Percentiles rank a stretch among this genome's conserved stretches.
Conservation (phyloP, 176 grass and related monocot species). For the Saccharum officinarum region DNA sequence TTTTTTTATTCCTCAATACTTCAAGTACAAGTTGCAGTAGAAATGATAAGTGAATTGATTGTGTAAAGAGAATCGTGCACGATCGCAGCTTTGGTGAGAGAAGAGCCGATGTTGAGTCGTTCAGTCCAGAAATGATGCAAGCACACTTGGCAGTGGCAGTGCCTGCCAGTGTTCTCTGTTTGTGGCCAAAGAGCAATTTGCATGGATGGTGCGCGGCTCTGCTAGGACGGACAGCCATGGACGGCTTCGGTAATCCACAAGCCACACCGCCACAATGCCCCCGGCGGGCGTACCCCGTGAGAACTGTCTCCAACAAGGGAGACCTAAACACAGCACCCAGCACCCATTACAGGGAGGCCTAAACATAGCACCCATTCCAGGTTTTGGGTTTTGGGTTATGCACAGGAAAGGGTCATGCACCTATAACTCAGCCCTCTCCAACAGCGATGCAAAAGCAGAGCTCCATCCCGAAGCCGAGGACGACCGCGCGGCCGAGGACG, state of each 20-base stretch:
- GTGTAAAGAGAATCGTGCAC: neutral
- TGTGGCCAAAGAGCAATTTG: neutral
- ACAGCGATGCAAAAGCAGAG: too few relatives aligned
- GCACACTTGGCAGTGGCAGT: neutral
- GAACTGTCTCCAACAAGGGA: too few relatives aligned
- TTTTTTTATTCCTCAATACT: neutral
- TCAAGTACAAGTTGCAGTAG: neutral
- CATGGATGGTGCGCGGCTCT: neutral
- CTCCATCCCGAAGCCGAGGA: too few relatives aligned
- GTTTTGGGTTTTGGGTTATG: too few relatives aligned
- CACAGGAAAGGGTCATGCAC: too few relatives aligned
- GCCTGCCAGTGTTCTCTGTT: neutral
- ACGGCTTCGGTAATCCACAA: neutral
- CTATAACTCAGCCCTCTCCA: too few relatives aligned
- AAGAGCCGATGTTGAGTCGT: neutral
- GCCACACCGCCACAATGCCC: neutral
- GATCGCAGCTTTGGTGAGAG: neutral
- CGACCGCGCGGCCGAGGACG: too few relatives aligned
- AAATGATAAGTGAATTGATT: neutral
- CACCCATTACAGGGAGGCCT: too few relatives aligned
- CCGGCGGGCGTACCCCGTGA: too few relatives aligned
- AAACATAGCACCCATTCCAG: too few relatives aligned
- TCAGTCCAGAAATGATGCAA: neutral
- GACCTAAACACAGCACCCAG: too few relatives aligned
- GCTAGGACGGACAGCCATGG: neutral